Evolutionary conservation across 495 filamentous ascomycete genomes (phyloP).

Genomic region (Pyronema omphalodes): DNA sequence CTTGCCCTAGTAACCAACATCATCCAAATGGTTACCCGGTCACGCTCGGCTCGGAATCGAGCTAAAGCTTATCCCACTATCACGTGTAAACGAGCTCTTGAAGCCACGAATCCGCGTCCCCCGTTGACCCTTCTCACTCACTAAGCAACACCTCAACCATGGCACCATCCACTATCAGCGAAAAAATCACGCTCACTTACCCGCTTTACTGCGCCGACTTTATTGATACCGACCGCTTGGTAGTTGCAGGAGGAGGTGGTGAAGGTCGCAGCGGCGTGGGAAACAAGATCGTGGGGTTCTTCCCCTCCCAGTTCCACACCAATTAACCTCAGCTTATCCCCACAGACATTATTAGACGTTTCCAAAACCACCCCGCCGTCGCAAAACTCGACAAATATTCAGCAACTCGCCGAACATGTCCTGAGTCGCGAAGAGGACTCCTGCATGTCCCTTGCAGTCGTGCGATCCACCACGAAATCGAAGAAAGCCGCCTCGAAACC

Average conservation of each 20-base stretch:
- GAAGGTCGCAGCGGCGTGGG: slow-evolving; percentile 67
- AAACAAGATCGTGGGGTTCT: slow-evolving; percentile 62
- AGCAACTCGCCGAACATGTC: slow-evolving; percentile 36
- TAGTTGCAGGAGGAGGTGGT: slow-evolving; percentile 86
- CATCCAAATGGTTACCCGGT: no score
- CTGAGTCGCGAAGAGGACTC: slow-evolving; percentile 81
- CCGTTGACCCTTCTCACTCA: no score
- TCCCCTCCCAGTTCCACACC: slow-evolving; percentile 1
- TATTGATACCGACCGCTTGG: slow-evolving; percentile 48
- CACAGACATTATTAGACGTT: slow-evolving; percentile 21
- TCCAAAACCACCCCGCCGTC: slow-evolving; percentile 8
- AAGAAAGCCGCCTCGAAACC: neutral
- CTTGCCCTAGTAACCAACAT: no score
- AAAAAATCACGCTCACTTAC: slow-evolving; percentile 58
- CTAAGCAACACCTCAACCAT: slow-evolving; percentile 16
- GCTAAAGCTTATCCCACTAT: no score
- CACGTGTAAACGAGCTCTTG: no score
- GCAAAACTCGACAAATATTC: slow-evolving; percentile 3
- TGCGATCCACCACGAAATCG: slow-evolving; percentile 15
- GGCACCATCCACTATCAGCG: slow-evolving; percentile 37
- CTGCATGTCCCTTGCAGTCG: slow-evolving; percentile 60
- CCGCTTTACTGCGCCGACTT: slow-evolving; percentile 86
- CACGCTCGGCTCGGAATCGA: no score
- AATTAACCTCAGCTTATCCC: neutral
- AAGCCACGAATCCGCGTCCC: no score